Evolutionary conservation across 768 basidiomycete genomes (phyloP).

Genomic region (Lepiota venenata): DNA sequence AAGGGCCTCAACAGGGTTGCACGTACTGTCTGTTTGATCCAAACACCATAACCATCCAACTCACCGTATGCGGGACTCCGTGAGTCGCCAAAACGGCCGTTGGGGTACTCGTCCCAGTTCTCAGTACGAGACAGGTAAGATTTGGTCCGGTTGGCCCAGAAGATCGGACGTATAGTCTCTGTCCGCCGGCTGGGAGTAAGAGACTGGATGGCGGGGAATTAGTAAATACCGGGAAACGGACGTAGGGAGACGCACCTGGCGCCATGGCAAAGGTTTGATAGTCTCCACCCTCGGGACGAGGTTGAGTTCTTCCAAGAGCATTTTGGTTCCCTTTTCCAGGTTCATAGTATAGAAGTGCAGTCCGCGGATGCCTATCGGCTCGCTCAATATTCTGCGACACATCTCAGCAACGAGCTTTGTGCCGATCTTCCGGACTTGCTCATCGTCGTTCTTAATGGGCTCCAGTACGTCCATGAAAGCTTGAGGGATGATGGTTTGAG

Average conservation of each 20-base stretch:
- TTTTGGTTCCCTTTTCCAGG: constrained; percentile 90
- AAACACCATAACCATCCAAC: constrained; percentile 93
- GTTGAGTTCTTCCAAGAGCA: constrained; percentile 90
- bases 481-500: constrained; percentile 78
- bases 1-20: constrained; percentile 3
- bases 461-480: constrained; percentile 72
- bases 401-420: constrained; percentile 94
- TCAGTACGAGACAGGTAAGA: constrained; percentile 96
- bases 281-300: constrained; percentile 87
- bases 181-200: constrained; percentile 89
- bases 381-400: constrained; percentile 83
- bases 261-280: constrained; percentile 95
- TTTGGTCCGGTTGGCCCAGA: constrained; percentile 96
- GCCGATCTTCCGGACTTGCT: constrained; percentile 88
- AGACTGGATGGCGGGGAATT: constrained; percentile 44
- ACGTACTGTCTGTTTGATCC: constrained; percentile 80
- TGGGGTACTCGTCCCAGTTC: constrained; percentile 99
- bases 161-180: constrained; percentile 95
- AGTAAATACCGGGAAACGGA: constrained; percentile 2
- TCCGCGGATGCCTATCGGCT: constrained; percentile 79
- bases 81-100: constrained; percentile 97
- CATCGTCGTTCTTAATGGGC: constrained; percentile 89
- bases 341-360: constrained; percentile 99
- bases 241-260: constrained; percentile 58
- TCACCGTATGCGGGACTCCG: constrained; percentile 98